phyloP scores from a whole-genome alignment of 2,329 filamentous ascomycete genomes.

The Hirsutella rhossiliensis region DNA sequence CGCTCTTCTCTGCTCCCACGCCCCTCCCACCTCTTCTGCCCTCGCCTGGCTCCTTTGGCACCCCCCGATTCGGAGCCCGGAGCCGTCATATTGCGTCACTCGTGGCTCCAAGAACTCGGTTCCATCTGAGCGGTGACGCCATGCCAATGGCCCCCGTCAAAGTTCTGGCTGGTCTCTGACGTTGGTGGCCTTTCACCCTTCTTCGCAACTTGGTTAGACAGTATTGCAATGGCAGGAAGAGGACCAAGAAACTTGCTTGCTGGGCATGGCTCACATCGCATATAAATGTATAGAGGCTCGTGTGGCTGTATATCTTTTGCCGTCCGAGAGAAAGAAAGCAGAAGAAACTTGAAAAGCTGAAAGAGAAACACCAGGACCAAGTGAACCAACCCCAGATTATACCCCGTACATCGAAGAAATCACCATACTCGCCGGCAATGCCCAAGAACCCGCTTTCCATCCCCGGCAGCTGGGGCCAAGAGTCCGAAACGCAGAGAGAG shows the following conservation, averaged over 20 bases:
- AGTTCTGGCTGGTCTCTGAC: too few relatives aligned
- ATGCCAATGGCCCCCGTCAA: neutral
- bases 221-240: too few relatives aligned
- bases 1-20: neutral
- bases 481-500: neutral
- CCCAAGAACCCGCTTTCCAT: neutral
- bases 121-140: neutral
- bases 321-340: too few relatives aligned
- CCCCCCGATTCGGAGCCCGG: neutral
- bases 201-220: too few relatives aligned
- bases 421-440: neutral
- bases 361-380: too few relatives aligned
- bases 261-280: too few relatives aligned
- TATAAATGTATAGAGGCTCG: too few relatives aligned
- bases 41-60: neutral
- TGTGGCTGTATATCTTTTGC: too few relatives aligned
- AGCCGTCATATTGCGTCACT: neutral
- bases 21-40: neutral
- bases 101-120: neutral
- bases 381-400: too few relatives aligned
- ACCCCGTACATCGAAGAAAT: neutral
- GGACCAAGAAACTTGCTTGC: too few relatives aligned
- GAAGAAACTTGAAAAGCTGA: too few relatives aligned
- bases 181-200: too few relatives aligned
- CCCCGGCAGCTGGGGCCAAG: neutral